Conservation (phyloP, 2,329 filamentous ascomycete genomes). For the Camptophora hylomeconis region DNA sequence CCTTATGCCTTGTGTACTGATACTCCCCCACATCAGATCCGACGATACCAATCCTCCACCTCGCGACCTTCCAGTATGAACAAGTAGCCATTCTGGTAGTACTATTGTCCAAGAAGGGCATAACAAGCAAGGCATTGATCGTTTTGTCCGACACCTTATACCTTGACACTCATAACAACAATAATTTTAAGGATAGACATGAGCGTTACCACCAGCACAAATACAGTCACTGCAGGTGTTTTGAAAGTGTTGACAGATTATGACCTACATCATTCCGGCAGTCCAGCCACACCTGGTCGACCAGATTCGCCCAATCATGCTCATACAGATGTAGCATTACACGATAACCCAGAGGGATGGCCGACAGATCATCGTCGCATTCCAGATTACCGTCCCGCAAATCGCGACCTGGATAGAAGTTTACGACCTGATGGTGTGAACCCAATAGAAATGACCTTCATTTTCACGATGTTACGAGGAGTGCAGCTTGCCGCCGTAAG, state of each 20-base stretch:
- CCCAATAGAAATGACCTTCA: slow-evolving; percentile 32
- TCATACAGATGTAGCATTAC: background rate
- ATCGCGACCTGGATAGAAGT: slow-evolving; percentile 28
- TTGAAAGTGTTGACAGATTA: slow-evolving; percentile 4
- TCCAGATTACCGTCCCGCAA: slow-evolving; percentile 34
- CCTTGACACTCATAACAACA: too few relatives aligned
- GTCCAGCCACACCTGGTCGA: background rate
- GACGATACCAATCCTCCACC: too few relatives aligned
- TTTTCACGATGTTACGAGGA: slow-evolving; percentile 38
- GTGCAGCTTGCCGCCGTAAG: slow-evolving; percentile 32
- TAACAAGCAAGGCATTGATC: too few relatives aligned
- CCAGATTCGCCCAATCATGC: background rate
- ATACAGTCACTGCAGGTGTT: slow-evolving; percentile 1
- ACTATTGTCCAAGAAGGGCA: too few relatives aligned
- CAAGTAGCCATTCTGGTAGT: too few relatives aligned
- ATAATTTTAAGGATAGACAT: too few relatives aligned
- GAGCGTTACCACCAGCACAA: slow-evolving; percentile 5
- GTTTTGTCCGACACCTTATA: too few relatives aligned
- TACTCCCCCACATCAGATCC: too few relatives aligned
- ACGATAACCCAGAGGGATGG: slow-evolving; percentile 29
- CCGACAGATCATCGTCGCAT: slow-evolving; percentile 35
- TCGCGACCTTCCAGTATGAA: too few relatives aligned
- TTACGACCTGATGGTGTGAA: slow-evolving; percentile 31
- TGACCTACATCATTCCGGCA: slow-evolving; percentile 4
- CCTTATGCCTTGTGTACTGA: too few relatives aligned